These are phyloP conservation scores for Cryptosporidium andersoni DNA, from an alignment of 169 alveolate species.

Conservation along the genomic window DNA sequence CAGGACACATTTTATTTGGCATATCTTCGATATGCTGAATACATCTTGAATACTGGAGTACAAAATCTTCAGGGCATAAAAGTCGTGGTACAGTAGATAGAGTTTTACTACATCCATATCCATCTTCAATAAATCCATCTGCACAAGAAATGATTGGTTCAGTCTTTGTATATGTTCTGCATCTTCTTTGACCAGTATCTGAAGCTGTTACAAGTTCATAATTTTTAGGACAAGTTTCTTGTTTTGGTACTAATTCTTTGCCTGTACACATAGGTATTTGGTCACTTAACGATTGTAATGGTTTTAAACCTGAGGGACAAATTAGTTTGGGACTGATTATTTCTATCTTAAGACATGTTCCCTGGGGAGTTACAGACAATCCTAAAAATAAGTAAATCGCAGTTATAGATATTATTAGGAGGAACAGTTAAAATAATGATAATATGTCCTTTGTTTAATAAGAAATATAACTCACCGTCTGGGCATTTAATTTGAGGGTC, in stretches of 20 bases:
- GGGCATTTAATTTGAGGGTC: slow-evolving; percentile 69
- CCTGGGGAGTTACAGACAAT: slow-evolving; percentile 60
- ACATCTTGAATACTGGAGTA: slow-evolving; percentile 68
- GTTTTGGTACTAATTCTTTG: slow-evolving; percentile 61
- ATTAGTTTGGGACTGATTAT: slow-evolving; percentile 46
- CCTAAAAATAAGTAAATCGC: not conserved
- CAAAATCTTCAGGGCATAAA: slow-evolving; percentile 55
- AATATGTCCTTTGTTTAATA: not conserved
- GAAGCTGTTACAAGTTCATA: slow-evolving; percentile 68
- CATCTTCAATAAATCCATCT: slow-evolving; percentile 53
- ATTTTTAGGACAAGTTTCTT: slow-evolving; percentile 61
- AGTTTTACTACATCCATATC: slow-evolving; percentile 51
- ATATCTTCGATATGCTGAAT: slow-evolving; percentile 57
- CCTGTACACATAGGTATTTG: slow-evolving; percentile 65
- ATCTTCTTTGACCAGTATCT: slow-evolving; percentile 59
- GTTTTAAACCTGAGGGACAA: slow-evolving; percentile 54
- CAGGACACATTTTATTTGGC: slow-evolving; percentile 70
- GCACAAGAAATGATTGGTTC: slow-evolving; percentile 69
- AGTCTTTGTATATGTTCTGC: slow-evolving; percentile 65
- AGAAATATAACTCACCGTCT: slow-evolving; percentile 16
- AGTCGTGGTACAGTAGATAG: slow-evolving; percentile 46
- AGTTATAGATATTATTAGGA: not conserved
- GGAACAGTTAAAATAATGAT: not conserved
- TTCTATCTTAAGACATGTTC: slow-evolving; percentile 57
- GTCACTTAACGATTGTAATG: slow-evolving; percentile 39